Evolutionary conservation across 1,284 basidiomycete genomes (phyloP), one percentile per base, ranked within the genome.

Genomic region (Cryptococcus hybrid): DNA sequence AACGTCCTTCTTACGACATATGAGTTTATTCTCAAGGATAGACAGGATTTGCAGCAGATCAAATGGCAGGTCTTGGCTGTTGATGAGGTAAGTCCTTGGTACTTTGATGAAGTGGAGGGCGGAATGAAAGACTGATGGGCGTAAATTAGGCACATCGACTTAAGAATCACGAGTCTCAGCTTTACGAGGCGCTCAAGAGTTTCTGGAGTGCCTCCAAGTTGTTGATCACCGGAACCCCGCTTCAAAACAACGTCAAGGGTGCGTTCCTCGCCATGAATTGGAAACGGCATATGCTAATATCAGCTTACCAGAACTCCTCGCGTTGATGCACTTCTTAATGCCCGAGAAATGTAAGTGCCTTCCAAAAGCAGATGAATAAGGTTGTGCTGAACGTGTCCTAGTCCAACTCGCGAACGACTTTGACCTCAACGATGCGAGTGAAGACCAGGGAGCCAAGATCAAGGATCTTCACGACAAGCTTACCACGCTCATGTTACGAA

Each of bases 181-280:
- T 99, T 48, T 99, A 99, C 78, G 93, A 99, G 73, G 92, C 93
- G 5, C 82, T 99, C 55, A 84, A 86, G 73, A 86, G 88, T 62
- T 99, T 99, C 82, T 85, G 86, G 54, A 88, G 91, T 46, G 89
- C 88, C 2, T 92, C 89, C 54, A 95, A 96, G 79, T 83, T 99
- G 55, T 85, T 99, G 66, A 99, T 99, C 78, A 99, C 96, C 0
- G 96, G 96, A 38, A 99, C 96, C 3, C 96, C 96, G 15, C 81
- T 99, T 55, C 96, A 99, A 78, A 99, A 99, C 82, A 99, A 97
- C 74, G 94, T 99, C 70, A 96, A 94, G 81, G 92, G 92, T 91
- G 67, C 56, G 82, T 11, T 6, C 9, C 3, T 4, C 30, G 30
- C 30, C 30, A 24, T 13, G 13, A 12, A 11, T 59, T 12, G 24